Evolutionary conservation across 1,284 basidiomycete species (phyloP).

Genomic region (Pisolithus thermaeus): DNA sequence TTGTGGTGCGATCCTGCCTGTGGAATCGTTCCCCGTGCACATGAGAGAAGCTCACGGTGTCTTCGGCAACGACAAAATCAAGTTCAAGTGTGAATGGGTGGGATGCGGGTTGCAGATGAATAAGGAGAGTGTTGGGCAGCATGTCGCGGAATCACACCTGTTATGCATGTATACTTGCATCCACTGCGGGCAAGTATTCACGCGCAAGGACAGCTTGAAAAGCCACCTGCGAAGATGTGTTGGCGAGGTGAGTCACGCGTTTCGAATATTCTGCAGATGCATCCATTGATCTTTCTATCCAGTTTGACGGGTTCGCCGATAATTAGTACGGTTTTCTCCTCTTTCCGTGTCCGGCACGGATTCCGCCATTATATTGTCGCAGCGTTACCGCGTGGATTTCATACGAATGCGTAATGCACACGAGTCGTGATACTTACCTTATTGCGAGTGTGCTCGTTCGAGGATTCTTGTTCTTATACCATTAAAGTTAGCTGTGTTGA

Average conservation of each 20-base stretch:
- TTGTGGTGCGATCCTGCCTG: slow-evolving; percentile 7
- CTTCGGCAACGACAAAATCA: slow-evolving; percentile 10
- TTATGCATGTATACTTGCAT: slow-evolving; percentile 13
- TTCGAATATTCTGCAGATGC: neutral
- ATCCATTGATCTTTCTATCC: no score
- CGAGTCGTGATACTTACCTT: no score
- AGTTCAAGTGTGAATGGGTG: slow-evolving; percentile 14
- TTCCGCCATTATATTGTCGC: no score
- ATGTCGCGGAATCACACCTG: slow-evolving; percentile 25
- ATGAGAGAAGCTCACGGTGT: slow-evolving; percentile 20
- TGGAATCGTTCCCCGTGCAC: slow-evolving; percentile 18
- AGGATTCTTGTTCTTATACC: no score
- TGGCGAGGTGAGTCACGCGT: neutral
- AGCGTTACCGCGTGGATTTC: no score
- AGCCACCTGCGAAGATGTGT: slow-evolving; percentile 11
- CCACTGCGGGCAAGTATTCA: slow-evolving; percentile 19
- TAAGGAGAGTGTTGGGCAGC: slow-evolving; percentile 27
- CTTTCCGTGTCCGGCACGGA: no score
- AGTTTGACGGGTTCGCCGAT: no score
- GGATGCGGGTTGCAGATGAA: slow-evolving; percentile 17
- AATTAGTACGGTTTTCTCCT: no score
- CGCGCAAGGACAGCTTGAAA: slow-evolving; percentile 21
- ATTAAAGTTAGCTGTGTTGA: no score
- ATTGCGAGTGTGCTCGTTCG: no score
- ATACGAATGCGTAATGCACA: no score